Evolutionary conservation across 257 asterid genomes (phyloP).

Genomic region (Solanum bulbocastanum): DNA sequence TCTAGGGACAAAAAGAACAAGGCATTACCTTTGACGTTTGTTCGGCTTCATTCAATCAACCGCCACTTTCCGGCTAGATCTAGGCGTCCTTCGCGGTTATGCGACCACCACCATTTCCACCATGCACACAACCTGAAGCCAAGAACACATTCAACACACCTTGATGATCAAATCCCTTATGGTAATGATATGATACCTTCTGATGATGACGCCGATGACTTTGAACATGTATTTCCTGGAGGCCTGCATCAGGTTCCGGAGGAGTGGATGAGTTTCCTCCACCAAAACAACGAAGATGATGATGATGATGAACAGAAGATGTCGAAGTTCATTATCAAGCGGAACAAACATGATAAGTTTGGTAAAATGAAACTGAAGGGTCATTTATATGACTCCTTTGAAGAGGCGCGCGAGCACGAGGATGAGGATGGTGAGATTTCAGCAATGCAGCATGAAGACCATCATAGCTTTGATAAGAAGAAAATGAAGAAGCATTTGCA

Average conservation of each 20-base stretch:
- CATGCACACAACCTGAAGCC: constrained; percentile 15
- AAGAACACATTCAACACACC: not conserved
- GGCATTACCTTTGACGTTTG: constrained; percentile 15
- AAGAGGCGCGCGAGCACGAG: not conserved
- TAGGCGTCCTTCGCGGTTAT: not conserved
- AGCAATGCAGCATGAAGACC: not conserved
- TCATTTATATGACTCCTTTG: constrained; percentile 3
- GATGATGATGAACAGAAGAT: constrained; percentile 14
- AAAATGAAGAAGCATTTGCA: constrained; percentile 16
- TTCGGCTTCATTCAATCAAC: constrained; percentile 31
- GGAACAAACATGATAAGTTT: not conserved
- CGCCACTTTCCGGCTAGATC: constrained; percentile 26
- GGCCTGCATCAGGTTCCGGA: constrained; percentile 8
- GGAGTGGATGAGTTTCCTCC: constrained; percentile 25
- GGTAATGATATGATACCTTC: constrained; percentile 33
- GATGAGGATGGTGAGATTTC: not conserved
- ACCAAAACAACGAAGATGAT: constrained; percentile 7
- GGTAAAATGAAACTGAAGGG: constrained; percentile 15
- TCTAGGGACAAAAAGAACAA: not conserved
- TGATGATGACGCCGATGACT: constrained; percentile 27
- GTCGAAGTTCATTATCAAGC: constrained; percentile 6
- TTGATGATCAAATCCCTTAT: constrained; percentile 16
- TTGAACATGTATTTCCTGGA: constrained; percentile 12
- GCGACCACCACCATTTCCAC: constrained; percentile 30
- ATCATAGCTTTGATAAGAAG: constrained; percentile 6